Evolutionary conservation across 75 land plant species (phyloP), one percentile per base, ranked within the genome.

Genomic region (Cupressus sempervirens): DNA sequence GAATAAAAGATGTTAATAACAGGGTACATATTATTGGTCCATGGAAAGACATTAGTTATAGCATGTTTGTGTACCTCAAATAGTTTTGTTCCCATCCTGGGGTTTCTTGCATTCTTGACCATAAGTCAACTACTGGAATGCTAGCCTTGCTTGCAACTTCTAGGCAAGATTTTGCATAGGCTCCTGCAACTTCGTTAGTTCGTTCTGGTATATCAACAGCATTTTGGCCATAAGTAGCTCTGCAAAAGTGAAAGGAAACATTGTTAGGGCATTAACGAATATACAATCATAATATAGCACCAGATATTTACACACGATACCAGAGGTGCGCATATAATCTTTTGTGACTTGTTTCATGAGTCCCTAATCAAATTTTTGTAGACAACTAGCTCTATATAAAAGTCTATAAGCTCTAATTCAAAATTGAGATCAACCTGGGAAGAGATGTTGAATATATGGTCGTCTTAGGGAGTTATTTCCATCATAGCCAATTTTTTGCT

Each of bases 71-170:
- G 29, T 67, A 95, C 98, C 97, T 94, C 56, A 96, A 84, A 76
- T 84, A 96, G 46, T 86, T 88, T 84, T 89, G 89, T 90, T 92
- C 91, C 97, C 99, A 97, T 45, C 93, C 93, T 35, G 83, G 86
- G 56, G 90, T 93, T 86, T 92, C 94, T 65, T 96, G 98, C 95
- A 96, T 96, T 82, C 86, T 88, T 30, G 95, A 90, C 97, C 97
- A 95, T 23, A 95, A 82, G 87, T 96, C 88, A 77, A 96, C 86
- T 14, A 87, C 90, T 14, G 88, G 87, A 65, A 93, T 73, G 36
- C 87, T 82, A 46, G 93, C 68, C 75, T 95, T 95, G 20, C 76
- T 84, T 65, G 93, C 97, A 32, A 94, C 86, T 50, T 90, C 93
- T 80, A 94, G 52, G 74, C 97, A 97, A 38, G 88, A 81, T 83